phyloP scores from a whole-genome alignment of 805 yeast species.

The Metschnikowia lunata region DNA sequence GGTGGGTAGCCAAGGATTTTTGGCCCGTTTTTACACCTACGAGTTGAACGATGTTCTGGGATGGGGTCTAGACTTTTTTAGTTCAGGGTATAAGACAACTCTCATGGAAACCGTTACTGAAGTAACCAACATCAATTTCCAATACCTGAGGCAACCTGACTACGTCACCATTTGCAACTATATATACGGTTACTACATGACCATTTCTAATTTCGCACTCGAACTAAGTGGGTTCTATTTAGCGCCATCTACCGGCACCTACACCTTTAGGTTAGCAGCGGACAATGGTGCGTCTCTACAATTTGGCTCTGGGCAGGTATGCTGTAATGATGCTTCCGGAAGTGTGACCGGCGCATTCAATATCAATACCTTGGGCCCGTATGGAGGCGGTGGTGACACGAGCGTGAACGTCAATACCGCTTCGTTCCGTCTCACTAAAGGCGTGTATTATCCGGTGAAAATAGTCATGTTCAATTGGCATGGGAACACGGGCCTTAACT shows the following conservation, averaged over 20 bases:
- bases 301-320: conserved; percentile 13
- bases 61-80: conserved; percentile 8
- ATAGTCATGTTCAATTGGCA: conserved; percentile 17
- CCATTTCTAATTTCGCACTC: conserved; percentile 10
- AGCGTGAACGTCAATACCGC: conserved; percentile 7
- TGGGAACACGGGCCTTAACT: conserved; percentile 10
- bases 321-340: conserved; percentile 16
- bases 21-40: conserved; percentile 8
- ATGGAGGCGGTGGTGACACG: conserved; percentile 11
- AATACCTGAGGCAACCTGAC: not conserved
- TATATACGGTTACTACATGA: conserved; percentile 7
- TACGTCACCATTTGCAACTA: not conserved
- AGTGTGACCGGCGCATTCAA: conserved; percentile 12
- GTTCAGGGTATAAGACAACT: conserved; percentile 3
- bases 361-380: conserved; percentile 11
- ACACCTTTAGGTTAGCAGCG: conserved; percentile 12
- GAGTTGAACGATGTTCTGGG: conserved; percentile 2
- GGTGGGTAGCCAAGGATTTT: conserved; percentile 6
- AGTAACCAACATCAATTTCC: conserved; percentile 8
- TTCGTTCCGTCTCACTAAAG: conserved; percentile 7
- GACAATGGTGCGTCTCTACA: conserved; percentile 18
- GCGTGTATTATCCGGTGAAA: conserved; percentile 14
- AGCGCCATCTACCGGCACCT: conserved; percentile 11
- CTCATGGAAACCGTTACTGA: conserved; percentile 4
- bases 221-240: conserved; percentile 15